Conservation (phyloP, 2,329 filamentous ascomycete species). For the Huntiella decipiens region DNA sequence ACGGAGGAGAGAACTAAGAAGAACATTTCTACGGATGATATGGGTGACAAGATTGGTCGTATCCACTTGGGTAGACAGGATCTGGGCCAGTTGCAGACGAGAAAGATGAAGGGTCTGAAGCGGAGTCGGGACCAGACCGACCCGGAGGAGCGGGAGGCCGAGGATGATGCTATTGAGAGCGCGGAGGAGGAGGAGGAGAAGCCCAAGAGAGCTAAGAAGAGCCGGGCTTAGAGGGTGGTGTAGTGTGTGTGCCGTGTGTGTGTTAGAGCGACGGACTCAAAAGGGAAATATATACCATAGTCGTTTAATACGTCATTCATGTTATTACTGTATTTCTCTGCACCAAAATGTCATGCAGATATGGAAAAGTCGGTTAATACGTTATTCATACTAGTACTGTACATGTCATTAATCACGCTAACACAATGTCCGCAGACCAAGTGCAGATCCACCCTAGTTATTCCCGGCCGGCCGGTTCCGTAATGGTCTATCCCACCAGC, state of each 20-base stretch:
- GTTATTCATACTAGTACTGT: neutral
- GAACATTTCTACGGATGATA: constrained; percentile 77
- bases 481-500: too few species aligned
- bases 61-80: constrained; percentile 87
- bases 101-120: constrained; percentile 99
- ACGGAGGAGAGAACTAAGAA: constrained; percentile 72
- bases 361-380: too few species aligned
- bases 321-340: neutral
- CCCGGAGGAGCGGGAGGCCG: constrained; percentile 16
- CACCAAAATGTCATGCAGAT: too few species aligned
- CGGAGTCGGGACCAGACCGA: constrained; percentile 45
- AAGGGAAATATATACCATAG: too few species aligned
- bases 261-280: too few species aligned
- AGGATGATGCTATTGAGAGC: constrained; percentile 23
- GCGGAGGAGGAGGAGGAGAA: constrained; percentile 17
- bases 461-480: too few species aligned
- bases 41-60: constrained; percentile 91
- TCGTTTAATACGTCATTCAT: too few species aligned
- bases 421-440: too few species aligned
- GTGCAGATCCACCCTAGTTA: too few species aligned
- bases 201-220: constrained; percentile 16
- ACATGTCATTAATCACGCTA: neutral
- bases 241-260: neutral
- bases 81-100: constrained; percentile 67
- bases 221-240: constrained; percentile 10